Conservation (phyloP, 1,284 basidiomycete genomes). For the Apiotrichum sp. region DNA sequence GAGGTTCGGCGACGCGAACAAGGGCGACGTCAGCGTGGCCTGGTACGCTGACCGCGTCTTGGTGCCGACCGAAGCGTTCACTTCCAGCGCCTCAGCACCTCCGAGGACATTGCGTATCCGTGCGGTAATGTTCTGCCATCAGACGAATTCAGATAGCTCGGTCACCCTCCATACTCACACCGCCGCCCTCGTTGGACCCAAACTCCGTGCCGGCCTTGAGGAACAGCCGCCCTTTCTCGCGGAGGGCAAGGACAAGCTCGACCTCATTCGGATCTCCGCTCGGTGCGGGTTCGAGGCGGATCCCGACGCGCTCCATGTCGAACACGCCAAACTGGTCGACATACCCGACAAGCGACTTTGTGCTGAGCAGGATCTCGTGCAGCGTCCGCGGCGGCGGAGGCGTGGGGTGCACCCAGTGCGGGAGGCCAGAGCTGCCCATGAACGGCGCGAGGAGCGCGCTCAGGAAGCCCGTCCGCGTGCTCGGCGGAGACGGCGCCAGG, state of each 20-base stretch:
- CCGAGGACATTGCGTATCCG: slow-evolving; percentile 84
- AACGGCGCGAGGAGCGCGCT: slow-evolving; percentile 67
- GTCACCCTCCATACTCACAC: slow-evolving; percentile 53
- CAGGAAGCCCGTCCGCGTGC: slow-evolving; percentile 75
- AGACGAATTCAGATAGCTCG: background rate
- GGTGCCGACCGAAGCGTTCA: slow-evolving; percentile 76
- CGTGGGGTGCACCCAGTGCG: slow-evolving; percentile 34
- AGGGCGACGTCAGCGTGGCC: slow-evolving; percentile 39
- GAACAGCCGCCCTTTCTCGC: slow-evolving; percentile 71
- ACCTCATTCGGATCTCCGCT: slow-evolving; percentile 65
- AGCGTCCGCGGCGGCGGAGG: slow-evolving; percentile 50
- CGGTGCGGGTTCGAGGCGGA: slow-evolving; percentile 61
- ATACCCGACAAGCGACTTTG: slow-evolving; percentile 60
- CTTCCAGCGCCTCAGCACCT: slow-evolving; percentile 82
- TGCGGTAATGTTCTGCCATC: slow-evolving; percentile 62
- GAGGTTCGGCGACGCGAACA: slow-evolving; percentile 44
- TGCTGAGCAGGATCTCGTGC: slow-evolving; percentile 61
- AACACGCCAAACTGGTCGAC: slow-evolving; percentile 70
- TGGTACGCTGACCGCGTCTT: slow-evolving; percentile 75
- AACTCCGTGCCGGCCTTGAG: slow-evolving; percentile 85
- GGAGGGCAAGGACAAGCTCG: slow-evolving; percentile 74
- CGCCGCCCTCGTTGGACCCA: slow-evolving; percentile 87
- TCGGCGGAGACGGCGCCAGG: slow-evolving; percentile 62
- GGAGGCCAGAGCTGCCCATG: slow-evolving; percentile 40
- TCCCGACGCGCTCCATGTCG: slow-evolving; percentile 54